Percentiles rank a stretch among this genome's conserved stretches.
These are phyloP conservation scores for Linnemannia schmuckeri DNA, from an alignment of 192 early-diverging fungal genomes.

Conservation along the genomic window DNA sequence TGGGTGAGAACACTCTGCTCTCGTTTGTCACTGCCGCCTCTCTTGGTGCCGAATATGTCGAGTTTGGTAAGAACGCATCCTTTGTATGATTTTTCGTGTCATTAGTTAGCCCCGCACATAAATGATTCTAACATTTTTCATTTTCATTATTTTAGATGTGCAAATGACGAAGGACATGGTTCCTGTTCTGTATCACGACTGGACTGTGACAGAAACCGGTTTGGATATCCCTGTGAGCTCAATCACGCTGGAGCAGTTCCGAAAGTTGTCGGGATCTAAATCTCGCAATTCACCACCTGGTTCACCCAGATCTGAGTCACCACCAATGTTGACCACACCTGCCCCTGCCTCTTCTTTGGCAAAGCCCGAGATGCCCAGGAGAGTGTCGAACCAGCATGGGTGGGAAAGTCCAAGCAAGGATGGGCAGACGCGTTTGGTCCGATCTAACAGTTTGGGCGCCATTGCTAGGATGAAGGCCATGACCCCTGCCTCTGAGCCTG, in stretches of 20 bases:
- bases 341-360: conserved; percentile 1
- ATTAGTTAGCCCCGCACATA: not conserved
- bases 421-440: conserved; percentile 12
- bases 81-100: not conserved
- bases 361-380: conserved; percentile 25
- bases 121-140: too few species aligned
- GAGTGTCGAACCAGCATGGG: conserved; percentile 11
- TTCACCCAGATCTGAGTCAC: conserved; percentile 26
- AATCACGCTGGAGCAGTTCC: conserved; percentile 80
- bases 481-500: conserved; percentile 21
- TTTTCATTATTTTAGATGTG: conserved; percentile 69
- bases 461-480: conserved; percentile 29
- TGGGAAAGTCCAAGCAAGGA: conserved; percentile 26
- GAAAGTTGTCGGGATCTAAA: conserved; percentile 64
- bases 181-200: conserved; percentile 95
- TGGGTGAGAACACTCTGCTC: conserved; percentile 93
- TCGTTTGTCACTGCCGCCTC: conserved; percentile 88
- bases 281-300: conserved; percentile 37
- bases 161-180: conserved; percentile 92
- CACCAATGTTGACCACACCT: conserved; percentile 3
- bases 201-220: conserved; percentile 82
- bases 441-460: conserved; percentile 64
- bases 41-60: conserved; percentile 88
- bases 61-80: conserved; percentile 76
- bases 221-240: conserved; percentile 76